A percentile compares a stretch with the other conserved stretches of the same genome.
phyloP scores from a whole-genome alignment of 1,284 basidiomycete genomes.

The Filobasidium uniguttulatum region DNA sequence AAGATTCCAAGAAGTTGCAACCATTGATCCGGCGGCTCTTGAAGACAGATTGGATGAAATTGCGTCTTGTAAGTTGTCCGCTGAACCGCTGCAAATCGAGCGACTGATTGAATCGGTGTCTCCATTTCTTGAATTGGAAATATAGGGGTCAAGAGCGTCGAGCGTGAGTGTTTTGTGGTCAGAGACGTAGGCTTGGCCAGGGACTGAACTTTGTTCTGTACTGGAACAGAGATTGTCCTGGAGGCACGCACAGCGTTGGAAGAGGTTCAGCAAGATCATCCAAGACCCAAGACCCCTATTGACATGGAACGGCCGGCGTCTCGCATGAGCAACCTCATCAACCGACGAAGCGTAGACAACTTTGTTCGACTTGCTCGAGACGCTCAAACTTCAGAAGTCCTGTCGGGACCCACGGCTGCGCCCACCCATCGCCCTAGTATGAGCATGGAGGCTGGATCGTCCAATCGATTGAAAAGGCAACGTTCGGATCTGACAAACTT shows the following conservation, averaged over 20 bases:
- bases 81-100: not conserved
- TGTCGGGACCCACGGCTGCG: not conserved
- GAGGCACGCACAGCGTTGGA: constrained; percentile 30
- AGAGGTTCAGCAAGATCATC: constrained; percentile 21
- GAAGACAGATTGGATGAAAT: constrained; percentile 29
- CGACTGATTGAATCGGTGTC: not conserved
- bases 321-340: not conserved
- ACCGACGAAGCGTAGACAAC: constrained; percentile 5
- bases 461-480: constrained; percentile 12
- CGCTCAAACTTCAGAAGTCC: not conserved
- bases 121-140: not conserved
- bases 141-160: constrained; percentile 31
- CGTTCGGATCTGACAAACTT: constrained; percentile 14
- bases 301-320: not conserved
- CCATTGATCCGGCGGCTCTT: constrained; percentile 15
- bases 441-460: constrained; percentile 5
- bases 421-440: constrained; percentile 6
- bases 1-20: not conserved
- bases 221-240: constrained; percentile 24
- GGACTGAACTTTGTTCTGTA: not conserved
- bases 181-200: not conserved
- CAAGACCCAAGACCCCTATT: not conserved
- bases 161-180: constrained; percentile 19
- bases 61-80: constrained; percentile 15
- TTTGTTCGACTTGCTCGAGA: constrained; percentile 2